Percentiles rank a stretch among this genome's conserved stretches.
Conservation (phyloP, 129 eudicot genomes). For the Lactuca sativa region DNA sequence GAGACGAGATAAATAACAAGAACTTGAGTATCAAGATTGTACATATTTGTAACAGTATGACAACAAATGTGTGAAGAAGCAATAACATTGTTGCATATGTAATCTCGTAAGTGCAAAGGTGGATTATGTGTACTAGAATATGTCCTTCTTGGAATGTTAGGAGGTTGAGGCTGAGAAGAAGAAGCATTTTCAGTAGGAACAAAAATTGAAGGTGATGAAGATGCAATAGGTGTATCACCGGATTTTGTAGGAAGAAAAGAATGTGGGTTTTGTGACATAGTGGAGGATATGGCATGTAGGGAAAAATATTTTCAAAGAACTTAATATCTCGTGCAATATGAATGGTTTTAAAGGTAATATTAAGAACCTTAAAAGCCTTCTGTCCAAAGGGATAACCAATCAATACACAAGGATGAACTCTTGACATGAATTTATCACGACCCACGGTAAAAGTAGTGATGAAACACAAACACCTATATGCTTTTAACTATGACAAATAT, state of each 20-base stretch:
- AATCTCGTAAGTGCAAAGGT: too few relatives aligned
- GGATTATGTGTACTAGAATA: not conserved
- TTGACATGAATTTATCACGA: not conserved
- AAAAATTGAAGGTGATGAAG: not conserved
- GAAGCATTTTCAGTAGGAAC: not conserved
- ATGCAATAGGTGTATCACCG: too few relatives aligned
- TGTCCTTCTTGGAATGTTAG: not conserved
- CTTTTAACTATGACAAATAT: not conserved
- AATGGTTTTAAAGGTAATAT: not conserved
- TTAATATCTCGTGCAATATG: too few relatives aligned
- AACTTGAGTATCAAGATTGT: too few relatives aligned
- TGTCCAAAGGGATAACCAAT: conserved; percentile 8
- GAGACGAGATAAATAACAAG: accelerated
- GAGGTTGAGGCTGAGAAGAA: too few relatives aligned
- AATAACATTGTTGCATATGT: not conserved
- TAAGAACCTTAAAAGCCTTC: not conserved
- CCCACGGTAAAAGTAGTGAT: not conserved
- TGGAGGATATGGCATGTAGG: too few relatives aligned
- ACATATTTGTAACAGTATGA: too few relatives aligned
- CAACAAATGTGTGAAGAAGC: too few relatives aligned
- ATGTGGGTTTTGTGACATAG: too few relatives aligned
- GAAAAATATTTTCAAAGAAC: not conserved
- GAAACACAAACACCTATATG: not conserved
- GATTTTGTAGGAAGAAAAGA: too few relatives aligned
- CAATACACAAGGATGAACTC: not conserved